A percentile compares a stretch with the other conserved stretches of the same genome.
These are phyloP conservation scores for Ophiostoma angusticollis DNA, from an alignment of 2,329 filamentous ascomycete genomes.

Conservation along the genomic window DNA sequence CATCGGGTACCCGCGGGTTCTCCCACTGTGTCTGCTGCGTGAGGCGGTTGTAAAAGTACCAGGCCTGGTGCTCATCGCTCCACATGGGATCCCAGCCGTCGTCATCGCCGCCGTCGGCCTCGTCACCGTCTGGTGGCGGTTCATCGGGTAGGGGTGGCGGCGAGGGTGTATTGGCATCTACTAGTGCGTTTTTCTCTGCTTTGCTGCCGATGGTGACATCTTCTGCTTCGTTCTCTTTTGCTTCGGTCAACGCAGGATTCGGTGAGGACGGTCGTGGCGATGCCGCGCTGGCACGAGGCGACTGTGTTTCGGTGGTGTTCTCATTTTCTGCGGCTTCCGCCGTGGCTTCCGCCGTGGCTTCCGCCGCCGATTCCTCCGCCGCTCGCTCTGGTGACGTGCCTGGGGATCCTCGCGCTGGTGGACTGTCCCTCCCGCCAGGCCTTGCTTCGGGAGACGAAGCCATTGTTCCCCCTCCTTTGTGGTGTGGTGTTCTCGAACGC, in stretches of 20 bases:
- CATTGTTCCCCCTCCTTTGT: too few relatives aligned
- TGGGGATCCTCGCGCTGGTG: background rate
- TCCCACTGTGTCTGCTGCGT: conserved; percentile 69
- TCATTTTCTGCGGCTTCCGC: too few relatives aligned
- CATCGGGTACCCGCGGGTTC: conserved; percentile 59
- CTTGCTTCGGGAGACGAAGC: background rate
- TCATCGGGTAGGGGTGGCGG: conserved; percentile 29
- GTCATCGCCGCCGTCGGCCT: too few relatives aligned
- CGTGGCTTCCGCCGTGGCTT: too few relatives aligned
- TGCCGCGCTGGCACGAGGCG: background rate
- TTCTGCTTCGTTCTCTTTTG: background rate
- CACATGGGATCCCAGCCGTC: conserved; percentile 72
- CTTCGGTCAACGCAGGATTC: too few relatives aligned
- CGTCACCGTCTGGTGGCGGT: conserved; percentile 20
- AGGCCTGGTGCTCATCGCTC: conserved; percentile 54
- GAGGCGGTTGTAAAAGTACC: conserved; percentile 74
- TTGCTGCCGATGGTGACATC: background rate
- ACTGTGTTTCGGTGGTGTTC: too few relatives aligned
- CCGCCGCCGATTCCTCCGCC: background rate
- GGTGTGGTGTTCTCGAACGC: too few relatives aligned
- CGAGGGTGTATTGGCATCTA: background rate
- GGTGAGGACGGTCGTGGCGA: too few relatives aligned
- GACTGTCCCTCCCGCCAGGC: background rate
- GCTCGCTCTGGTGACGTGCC: background rate
- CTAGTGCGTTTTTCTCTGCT: background rate